Evolutionary conservation across 1,139 yeast genomes (phyloP).

Genomic region (Oligophagozyma castellii): DNA sequence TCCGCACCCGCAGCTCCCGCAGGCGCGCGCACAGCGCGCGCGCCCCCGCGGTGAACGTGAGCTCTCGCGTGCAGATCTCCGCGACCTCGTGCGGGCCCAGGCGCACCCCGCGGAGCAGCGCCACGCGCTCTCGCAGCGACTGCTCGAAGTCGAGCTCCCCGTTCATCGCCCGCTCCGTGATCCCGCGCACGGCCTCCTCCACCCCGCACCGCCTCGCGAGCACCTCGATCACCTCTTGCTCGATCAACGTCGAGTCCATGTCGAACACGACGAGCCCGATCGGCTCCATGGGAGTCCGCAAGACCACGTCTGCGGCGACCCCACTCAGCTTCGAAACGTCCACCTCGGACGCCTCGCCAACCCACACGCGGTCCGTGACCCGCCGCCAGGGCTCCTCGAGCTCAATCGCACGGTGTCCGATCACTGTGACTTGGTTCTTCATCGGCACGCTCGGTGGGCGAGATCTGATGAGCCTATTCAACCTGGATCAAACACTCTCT

Average conservation of each 20-base stretch:
- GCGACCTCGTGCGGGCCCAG: too few species aligned
- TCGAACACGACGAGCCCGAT: slow-evolving; percentile 55
- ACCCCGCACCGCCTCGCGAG: slow-evolving; percentile 83
- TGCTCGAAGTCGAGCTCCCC: slow-evolving; percentile 89
- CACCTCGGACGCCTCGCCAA: too few species aligned
- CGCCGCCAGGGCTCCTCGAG: too few species aligned
- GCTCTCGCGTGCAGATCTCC: slow-evolving; percentile 53
- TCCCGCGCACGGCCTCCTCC: slow-evolving; percentile 59
- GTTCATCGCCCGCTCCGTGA: slow-evolving; percentile 93
- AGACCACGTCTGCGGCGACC: too few species aligned
- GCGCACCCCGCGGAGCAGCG: slow-evolving; percentile 67
- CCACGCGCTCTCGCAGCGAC: slow-evolving; percentile 64
- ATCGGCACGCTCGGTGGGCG: too few species aligned
- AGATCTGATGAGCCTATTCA: too few species aligned
- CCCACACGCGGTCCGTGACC: too few species aligned
- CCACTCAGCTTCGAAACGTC: too few species aligned
- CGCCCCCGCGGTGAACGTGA: slow-evolving; percentile 75
- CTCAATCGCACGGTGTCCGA: too few species aligned
- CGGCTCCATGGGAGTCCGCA: too few species aligned
- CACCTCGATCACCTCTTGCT: slow-evolving; percentile 92
- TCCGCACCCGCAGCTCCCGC: slow-evolving; percentile 44
- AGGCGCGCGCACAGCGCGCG: slow-evolving; percentile 51
- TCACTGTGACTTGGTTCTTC: too few species aligned
- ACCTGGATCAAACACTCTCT: too few species aligned
- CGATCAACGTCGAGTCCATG: slow-evolving; percentile 94